These are phyloP conservation scores for Microthyrium microscopicum DNA, from an alignment of 2,329 filamentous ascomycete species.

Conservation along the genomic window DNA sequence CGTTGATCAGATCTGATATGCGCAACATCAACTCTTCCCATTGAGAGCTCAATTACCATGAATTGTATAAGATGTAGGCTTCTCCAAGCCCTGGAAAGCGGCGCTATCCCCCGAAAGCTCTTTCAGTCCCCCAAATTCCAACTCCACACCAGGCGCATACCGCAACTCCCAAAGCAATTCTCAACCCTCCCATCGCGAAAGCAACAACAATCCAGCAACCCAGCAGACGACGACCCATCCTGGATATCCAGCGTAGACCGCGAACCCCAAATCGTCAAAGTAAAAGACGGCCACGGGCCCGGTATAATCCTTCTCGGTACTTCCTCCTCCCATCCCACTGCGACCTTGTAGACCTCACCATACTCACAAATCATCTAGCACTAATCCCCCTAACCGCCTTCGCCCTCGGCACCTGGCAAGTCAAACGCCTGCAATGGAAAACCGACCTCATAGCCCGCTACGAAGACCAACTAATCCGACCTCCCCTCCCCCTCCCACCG, in stretches of 20 bases:
- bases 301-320: slow-evolving; percentile 63
- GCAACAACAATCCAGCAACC: slow-evolving; percentile 15
- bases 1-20: too few relatives aligned
- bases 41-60: too few relatives aligned
- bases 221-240: slow-evolving; percentile 53
- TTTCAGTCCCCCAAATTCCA: too few relatives aligned
- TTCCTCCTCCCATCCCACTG: not conserved
- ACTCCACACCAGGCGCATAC: too few relatives aligned
- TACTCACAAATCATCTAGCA: slow-evolving; percentile 26
- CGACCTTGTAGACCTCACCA: not conserved
- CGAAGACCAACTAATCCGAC: slow-evolving; percentile 77
- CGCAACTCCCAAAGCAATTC: too few relatives aligned
- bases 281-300: slow-evolving; percentile 57
- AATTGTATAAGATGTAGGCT: too few relatives aligned
- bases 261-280: slow-evolving; percentile 62
- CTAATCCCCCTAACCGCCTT: slow-evolving; percentile 88
- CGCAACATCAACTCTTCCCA: too few relatives aligned
- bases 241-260: slow-evolving; percentile 81
- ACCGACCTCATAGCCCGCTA: slow-evolving; percentile 78
- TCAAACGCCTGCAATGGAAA: slow-evolving; percentile 86
- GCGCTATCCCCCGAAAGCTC: not conserved
- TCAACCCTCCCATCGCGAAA: slow-evolving; percentile 1
- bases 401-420: slow-evolving; percentile 82
- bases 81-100: too few relatives aligned
- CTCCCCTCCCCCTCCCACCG: slow-evolving; percentile 72